Percentiles rank a stretch among this genome's conserved stretches.
These are phyloP conservation scores for Pleurostoma richardsiae DNA, from an alignment of 2,329 filamentous ascomycete genomes.

Conservation along the genomic window DNA sequence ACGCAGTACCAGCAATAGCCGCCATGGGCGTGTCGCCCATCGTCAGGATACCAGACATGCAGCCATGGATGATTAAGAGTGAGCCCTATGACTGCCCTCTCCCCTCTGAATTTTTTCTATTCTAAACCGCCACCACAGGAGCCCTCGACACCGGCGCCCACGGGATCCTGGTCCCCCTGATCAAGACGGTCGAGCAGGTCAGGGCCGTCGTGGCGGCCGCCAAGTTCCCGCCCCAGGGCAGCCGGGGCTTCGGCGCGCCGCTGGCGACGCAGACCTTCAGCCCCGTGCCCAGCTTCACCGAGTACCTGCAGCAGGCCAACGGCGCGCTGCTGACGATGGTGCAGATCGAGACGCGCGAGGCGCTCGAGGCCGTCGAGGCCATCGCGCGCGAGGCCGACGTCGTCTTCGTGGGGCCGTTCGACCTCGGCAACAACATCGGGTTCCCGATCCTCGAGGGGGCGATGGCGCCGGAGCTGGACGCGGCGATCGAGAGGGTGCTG, in stretches of 20 bases:
- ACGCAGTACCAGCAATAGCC: constrained; percentile 51
- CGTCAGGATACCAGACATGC: constrained; percentile 52
- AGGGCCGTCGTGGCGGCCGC: constrained; percentile 42
- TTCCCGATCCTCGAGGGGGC: constrained; percentile 56
- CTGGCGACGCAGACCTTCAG: constrained; percentile 46
- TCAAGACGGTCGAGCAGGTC: constrained; percentile 49
- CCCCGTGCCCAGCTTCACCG: constrained; percentile 40
- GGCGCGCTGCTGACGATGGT: constrained; percentile 57
- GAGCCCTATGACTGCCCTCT: constrained; percentile 17
- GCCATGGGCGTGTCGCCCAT: constrained; percentile 49
- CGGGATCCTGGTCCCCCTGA: constrained; percentile 49
- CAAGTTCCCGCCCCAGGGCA: constrained; percentile 52
- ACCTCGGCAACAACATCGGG: constrained; percentile 60
- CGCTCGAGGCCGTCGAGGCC: constrained; percentile 53
- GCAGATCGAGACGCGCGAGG: constrained; percentile 63
- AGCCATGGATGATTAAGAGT: constrained; percentile 54
- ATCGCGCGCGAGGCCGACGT: constrained; percentile 61
- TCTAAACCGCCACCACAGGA: constrained; percentile 25
- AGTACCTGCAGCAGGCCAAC: constrained; percentile 54
- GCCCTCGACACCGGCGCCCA: constrained; percentile 54
- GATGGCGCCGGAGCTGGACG: constrained; percentile 52
- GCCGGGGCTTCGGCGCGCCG: constrained; percentile 51
- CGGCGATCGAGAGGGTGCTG: constrained; percentile 54
- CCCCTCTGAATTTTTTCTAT: constrained; percentile 2
- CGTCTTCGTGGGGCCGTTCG: constrained; percentile 62